Conservation (phyloP, 768 basidiomycete species). For the Serendipita sp. region DNA sequence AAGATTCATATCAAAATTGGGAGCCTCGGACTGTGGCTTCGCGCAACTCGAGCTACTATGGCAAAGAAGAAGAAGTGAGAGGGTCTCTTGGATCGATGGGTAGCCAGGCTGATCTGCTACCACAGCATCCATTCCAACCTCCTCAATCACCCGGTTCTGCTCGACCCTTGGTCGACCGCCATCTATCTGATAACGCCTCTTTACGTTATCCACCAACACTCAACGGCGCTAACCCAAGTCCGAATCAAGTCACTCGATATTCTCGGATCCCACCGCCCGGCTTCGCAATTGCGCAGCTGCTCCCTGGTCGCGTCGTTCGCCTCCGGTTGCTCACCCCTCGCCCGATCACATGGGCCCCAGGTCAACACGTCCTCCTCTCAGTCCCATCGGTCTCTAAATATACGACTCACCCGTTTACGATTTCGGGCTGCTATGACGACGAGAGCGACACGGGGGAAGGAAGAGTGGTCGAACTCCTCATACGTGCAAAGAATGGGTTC, state of each 20-base stretch:
- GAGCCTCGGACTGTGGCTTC: neutral
- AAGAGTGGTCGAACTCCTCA: conserved; percentile 43
- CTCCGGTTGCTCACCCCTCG: conserved; percentile 45
- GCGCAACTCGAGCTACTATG: neutral
- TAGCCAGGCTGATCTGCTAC: conserved; percentile 14
- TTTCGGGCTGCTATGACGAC: conserved; percentile 41
- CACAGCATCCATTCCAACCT: neutral
- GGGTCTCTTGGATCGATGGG: neutral
- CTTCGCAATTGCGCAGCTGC: conserved; percentile 48
- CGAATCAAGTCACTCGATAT: conserved; percentile 6
- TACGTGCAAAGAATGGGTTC: conserved; percentile 56
- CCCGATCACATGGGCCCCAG: conserved; percentile 50
- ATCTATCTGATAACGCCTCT: neutral
- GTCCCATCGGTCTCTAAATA: conserved; percentile 47
- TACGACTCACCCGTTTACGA: conserved; percentile 60
- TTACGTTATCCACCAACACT: neutral
- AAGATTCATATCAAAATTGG: neutral
- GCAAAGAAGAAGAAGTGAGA: neutral
- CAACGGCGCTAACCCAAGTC: conserved; percentile 8
- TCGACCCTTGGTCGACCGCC: neutral
- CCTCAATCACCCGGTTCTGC: neutral
- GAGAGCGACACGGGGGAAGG: conserved; percentile 30
- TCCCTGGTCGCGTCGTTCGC: conserved; percentile 55
- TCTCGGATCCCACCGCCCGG: conserved; percentile 43
- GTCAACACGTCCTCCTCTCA: conserved; percentile 60